phyloP scores from a whole-genome alignment of 306 rosid genomes.

The Lablab purpureus region DNA sequence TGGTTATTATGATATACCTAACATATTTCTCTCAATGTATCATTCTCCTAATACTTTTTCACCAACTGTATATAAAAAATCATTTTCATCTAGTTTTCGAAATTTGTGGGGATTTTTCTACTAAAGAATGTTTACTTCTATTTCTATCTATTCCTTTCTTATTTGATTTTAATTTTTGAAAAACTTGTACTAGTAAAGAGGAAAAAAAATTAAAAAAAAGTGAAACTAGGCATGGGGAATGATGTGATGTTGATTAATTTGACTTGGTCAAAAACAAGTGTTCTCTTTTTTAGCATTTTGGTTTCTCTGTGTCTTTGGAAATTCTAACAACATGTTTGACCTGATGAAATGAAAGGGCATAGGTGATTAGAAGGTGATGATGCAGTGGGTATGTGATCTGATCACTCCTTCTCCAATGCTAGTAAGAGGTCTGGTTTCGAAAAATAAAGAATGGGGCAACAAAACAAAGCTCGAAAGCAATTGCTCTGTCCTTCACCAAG shows the following conservation, averaged over 20 bases:
- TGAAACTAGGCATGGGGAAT: not conserved
- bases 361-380: not conserved
- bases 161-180: too few species aligned
- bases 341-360: not conserved
- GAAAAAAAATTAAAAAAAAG: not conserved
- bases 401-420: not conserved
- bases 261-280: not conserved
- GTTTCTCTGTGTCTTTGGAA: not conserved
- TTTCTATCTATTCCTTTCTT: too few species aligned
- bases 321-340: not conserved
- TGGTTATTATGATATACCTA: too few species aligned
- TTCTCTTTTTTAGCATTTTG: not conserved
- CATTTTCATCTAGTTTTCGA: too few species aligned
- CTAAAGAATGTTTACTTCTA: too few species aligned
- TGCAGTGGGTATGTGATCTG: not conserved
- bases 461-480: constrained; percentile 24
- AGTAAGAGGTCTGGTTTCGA: not conserved
- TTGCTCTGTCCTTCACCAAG: constrained; percentile 13
- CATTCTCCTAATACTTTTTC: too few species aligned
- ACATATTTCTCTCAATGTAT: too few species aligned
- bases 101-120: too few species aligned
- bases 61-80: too few species aligned
- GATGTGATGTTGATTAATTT: not conserved
- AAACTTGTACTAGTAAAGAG: too few species aligned
- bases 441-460: constrained; percentile 8